Conservation (phyloP, 306 rosid species). For the Glycyrrhiza uralensis region DNA sequence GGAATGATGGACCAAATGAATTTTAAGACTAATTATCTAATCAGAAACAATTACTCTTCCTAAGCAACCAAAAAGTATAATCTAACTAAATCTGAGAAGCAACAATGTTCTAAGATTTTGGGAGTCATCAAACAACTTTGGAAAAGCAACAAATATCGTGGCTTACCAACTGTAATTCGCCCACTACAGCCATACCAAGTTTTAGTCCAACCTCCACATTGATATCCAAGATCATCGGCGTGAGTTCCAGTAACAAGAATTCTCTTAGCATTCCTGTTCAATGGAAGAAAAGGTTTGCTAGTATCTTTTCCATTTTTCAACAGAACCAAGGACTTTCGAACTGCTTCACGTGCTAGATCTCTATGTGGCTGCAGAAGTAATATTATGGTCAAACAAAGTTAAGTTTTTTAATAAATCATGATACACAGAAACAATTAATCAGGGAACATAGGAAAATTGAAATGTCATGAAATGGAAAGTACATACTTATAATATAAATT, state of each 20-base stretch:
- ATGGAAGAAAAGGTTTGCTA: conserved; percentile 71
- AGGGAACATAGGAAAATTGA: background rate
- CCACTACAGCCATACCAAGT: conserved; percentile 66
- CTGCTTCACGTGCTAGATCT: conserved; percentile 86
- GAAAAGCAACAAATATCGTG: background rate
- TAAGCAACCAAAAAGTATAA: background rate
- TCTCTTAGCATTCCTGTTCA: conserved; percentile 59
- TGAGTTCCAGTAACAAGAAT: conserved; percentile 81
- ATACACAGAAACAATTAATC: background rate
- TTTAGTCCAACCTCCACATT: conserved; percentile 90
- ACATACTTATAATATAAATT: background rate
- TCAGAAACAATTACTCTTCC: background rate
- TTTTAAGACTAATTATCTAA: conserved; percentile 7
- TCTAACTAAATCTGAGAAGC: background rate
- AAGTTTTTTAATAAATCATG: background rate
- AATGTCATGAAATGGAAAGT: background rate
- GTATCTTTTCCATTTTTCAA: conserved; percentile 75
- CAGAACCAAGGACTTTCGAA: conserved; percentile 80
- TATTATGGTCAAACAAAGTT: background rate
- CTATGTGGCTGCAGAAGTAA: conserved; percentile 58
- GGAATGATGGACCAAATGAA: background rate
- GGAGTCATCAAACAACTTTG: background rate
- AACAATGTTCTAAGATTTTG: background rate
- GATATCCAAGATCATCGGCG: conserved; percentile 81
- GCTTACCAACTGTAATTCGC: conserved; percentile 63